Conservation (phyloP, 2,329 filamentous ascomycete genomes). For the Elsinoe necatrix region DNA sequence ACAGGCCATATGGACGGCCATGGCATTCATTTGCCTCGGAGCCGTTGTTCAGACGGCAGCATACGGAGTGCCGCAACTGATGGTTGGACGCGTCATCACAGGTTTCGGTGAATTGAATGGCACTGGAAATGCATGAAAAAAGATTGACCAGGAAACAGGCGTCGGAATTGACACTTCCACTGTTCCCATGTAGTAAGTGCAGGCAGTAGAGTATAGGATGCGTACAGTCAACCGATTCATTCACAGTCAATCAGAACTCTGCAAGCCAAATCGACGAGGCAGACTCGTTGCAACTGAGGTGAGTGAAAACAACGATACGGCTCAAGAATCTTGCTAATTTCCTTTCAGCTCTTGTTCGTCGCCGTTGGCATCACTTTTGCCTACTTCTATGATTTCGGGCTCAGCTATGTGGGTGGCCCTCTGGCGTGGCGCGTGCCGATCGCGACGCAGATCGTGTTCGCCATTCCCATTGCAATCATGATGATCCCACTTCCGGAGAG, state of each 20-base stretch:
- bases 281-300: slow-evolving; percentile 21
- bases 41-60: slow-evolving; percentile 16
- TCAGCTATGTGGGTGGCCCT: slow-evolving; percentile 29
- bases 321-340: neutral
- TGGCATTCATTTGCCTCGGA: slow-evolving; percentile 26
- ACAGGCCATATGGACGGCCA: slow-evolving; percentile 29
- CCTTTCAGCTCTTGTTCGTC: slow-evolving; percentile 24
- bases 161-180: slow-evolving; percentile 21
- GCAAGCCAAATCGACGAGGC: slow-evolving; percentile 22
- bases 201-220: no score
- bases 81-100: slow-evolving; percentile 15
- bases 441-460: slow-evolving; percentile 36
- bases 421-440: slow-evolving; percentile 37
- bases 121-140: neutral
- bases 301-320: neutral
- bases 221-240: neutral
- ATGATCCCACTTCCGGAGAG: slow-evolving; percentile 28
- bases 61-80: slow-evolving; percentile 14
- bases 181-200: slow-evolving; percentile 29
- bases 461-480: slow-evolving; percentile 33
- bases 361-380: slow-evolving; percentile 21
- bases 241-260: slow-evolving; percentile 20
- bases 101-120: slow-evolving; percentile 2
- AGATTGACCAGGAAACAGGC: neutral
- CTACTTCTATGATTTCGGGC: slow-evolving; percentile 22